Base-by-base conservation (phyloP, 441 rosid genomes). In the Hypseocharis bilobata region DNA sequence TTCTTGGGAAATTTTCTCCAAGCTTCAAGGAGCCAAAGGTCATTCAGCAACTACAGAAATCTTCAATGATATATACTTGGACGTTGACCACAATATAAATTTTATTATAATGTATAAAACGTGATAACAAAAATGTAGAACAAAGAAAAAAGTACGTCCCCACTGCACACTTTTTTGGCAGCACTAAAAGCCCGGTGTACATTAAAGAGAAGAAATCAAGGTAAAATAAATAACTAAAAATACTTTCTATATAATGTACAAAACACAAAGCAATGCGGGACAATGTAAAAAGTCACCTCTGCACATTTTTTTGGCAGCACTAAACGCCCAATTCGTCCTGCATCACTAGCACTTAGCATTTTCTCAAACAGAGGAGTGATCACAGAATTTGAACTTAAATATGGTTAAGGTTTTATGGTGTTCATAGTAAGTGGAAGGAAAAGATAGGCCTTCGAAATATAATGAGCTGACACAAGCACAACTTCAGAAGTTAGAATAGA, bases 101-200 rank as follows among this genome's bases (percentile, higher is more conserved):
- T n/a, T n/a, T n/a, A n/a, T n/a, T 64, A 27, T 45, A 6, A 67
- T 19, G 26, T 17, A 49, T 3, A 30, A 42, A 54, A 62, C 20
- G n/a, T n/a, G n/a, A n/a, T n/a, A n/a, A 4, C 17, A 29, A 58
- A 75, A 70, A 64, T 51, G 38, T 14, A 28, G 19, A 38, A 63
- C 14, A 30, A 68, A 68, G 34, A 11, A 22, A 47, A 54, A 75
- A 61, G n/a, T n/a, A n/a, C n/a, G 38, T 72, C 25, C 42, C 99
- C 96, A 91, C 98, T 1, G 99, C 99, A 79, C 84, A 91, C 80
- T 89, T 91, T 76, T 91, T 94, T 42, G 98, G 99, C 74, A 94
- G 83, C 76, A 89, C 88, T 70, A 94, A 72, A 74, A 96, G 94
- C 66, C 98, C 99, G n/a, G 22, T n/a, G 10, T 4, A 57, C 19